Evolutionary conservation across 108 stramenopile species (phyloP).

Genomic region (Seminavis robusta): DNA sequence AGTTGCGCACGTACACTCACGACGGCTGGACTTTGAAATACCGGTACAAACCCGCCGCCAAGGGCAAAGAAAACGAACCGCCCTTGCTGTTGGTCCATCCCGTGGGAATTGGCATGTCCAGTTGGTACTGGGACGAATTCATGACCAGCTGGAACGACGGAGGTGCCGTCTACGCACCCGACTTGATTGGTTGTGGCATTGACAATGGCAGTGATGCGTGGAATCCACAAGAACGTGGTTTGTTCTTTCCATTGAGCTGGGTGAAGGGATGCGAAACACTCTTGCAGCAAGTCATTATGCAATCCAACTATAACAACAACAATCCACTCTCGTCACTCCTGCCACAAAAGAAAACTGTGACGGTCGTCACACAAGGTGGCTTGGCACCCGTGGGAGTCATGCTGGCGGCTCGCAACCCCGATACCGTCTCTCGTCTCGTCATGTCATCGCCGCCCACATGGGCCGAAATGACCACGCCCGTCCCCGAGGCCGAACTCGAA

Average conservation of each 20-base stretch:
- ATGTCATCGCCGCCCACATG: constrained; percentile 61
- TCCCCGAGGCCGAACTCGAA: constrained; percentile 41
- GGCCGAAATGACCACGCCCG: constrained; percentile 47
- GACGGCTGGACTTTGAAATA: constrained; percentile 55
- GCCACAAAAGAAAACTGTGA: background rate
- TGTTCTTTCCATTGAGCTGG: constrained; percentile 62
- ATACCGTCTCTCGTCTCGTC: constrained; percentile 26
- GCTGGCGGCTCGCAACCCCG: constrained; percentile 54
- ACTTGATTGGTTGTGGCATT: constrained; percentile 74
- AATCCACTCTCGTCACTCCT: background rate
- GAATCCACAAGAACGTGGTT: constrained; percentile 11
- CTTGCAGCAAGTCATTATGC: constrained; percentile 15
- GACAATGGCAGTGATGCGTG: constrained; percentile 35
- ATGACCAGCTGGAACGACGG: constrained; percentile 27
- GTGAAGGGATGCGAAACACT: constrained; percentile 51
- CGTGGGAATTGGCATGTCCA: constrained; percentile 61
- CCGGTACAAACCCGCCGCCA: constrained; percentile 34
- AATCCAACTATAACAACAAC: background rate
- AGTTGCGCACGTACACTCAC: constrained; percentile 31
- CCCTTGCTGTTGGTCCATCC: constrained; percentile 61
- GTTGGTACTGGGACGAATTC: constrained; percentile 61
- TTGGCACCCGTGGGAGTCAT: constrained; percentile 57
- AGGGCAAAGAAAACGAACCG: constrained; percentile 14
- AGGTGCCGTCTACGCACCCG: constrained; percentile 45
- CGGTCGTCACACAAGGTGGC: constrained; percentile 62